Base-by-base conservation (phyloP, 306 rosid genomes). In the Malus orientalis region DNA sequence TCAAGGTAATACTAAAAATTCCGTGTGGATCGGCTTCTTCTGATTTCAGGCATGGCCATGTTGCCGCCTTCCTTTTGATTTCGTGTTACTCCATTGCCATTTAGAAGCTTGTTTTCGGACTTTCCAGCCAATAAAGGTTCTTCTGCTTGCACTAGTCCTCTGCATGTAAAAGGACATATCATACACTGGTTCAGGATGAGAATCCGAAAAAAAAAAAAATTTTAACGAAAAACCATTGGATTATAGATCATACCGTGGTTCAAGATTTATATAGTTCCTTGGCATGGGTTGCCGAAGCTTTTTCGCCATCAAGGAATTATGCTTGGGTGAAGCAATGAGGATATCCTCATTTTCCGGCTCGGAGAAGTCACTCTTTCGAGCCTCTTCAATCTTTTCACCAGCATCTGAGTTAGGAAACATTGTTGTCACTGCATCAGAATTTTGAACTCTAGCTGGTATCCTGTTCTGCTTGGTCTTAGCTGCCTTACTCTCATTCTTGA, bases 1-100 rank as follows among this genome's bases (percentile, higher is more conserved):
- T 86, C 87, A 91, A 57, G 93, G 81, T 53, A 78, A 68, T 67
- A 81, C 83, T 75, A 86, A 87, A 84, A 87, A 84, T 76, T 94
- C 88, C 40, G 97, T 13, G 97, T 87, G 1, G 98, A 92, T 47
- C 87, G 88, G 79, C 97, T 94, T 80, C 98, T 91, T 67, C 88
- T 87, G 40, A 79, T 70, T 27, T 92, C 97, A 12, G 89, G 73
- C 86, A 83, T 58, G 54, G 93, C 73, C 29, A 77, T 49, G 49
- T 85, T 89, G 87, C 81, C 81, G 38, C 84, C 87, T 84, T 92
- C 97, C 78, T 81, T 90, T 62, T 62, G 79, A 83, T 74, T 76
- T 54, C 88, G 90, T 36, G 53, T 75, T 72, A 75, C 83, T 42
- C 84, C 89, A 73, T 83, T 84, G 58, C 84, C 89, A 73, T 83